A percentile compares a stretch with the other conserved stretches of the same genome.
These are phyloP conservation scores for Cucurbita ficifolia DNA, from an alignment of 306 rosid species.

Conservation along the genomic window DNA sequence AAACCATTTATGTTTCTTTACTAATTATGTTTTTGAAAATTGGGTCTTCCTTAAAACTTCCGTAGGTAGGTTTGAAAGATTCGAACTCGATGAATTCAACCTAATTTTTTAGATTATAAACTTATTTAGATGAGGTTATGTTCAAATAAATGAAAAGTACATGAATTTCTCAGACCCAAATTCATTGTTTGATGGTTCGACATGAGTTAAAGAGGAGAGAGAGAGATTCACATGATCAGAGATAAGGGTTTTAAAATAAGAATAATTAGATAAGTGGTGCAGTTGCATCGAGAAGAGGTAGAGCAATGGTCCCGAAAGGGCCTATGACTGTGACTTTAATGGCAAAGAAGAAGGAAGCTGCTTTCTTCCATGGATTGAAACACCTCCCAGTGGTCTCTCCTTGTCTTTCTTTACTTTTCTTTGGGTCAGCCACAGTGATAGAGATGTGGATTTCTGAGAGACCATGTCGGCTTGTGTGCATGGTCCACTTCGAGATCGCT, in stretches of 20 bases:
- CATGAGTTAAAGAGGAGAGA: neutral
- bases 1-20: no score
- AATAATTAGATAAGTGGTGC: constrained; percentile 21
- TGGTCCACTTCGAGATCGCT: constrained; percentile 6
- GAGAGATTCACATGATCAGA: neutral
- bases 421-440: neutral
- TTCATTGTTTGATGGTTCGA: neutral
- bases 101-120: no score
- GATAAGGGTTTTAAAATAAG: neutral
- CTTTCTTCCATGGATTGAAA: constrained; percentile 22
- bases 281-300: constrained; percentile 27
- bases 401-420: constrained; percentile 3
- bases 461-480: neutral
- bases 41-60: no score
- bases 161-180: no score
- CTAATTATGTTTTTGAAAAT: no score
- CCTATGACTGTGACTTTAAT: constrained; percentile 41
- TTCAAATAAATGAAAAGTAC: no score
- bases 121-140: no score
- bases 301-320: constrained; percentile 8
- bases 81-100: no score
- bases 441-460: neutral
- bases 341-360: constrained; percentile 22
- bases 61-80: no score
- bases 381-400: neutral